Percentiles rank a stretch among this genome's conserved stretches.
phyloP scores from a whole-genome alignment of 192 early-diverging fungal species.

The Backusella morwellensis region DNA sequence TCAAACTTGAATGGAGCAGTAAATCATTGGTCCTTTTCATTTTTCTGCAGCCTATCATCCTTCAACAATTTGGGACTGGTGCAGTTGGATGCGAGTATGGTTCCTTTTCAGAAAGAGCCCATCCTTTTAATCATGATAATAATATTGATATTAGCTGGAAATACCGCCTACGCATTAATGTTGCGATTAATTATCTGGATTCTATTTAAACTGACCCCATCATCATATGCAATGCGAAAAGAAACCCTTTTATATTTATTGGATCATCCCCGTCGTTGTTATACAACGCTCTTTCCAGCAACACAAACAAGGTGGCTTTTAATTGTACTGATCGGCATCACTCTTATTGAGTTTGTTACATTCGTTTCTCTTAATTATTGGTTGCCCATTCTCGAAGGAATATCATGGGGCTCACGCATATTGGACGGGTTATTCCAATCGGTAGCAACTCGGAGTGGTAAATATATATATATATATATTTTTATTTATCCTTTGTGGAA shows the following conservation, averaged over 20 bases:
- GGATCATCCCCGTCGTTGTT: conserved; percentile 36
- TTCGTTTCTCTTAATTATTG: conserved; percentile 33
- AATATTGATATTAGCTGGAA: conserved; percentile 32
- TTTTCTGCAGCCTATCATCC: conserved; percentile 24
- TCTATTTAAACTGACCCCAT: conserved; percentile 23
- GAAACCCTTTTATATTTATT: conserved; percentile 30
- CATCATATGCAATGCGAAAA: conserved; percentile 14
- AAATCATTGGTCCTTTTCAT: conserved; percentile 32
- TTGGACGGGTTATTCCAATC: conserved; percentile 36
- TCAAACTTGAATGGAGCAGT: conserved; percentile 17
- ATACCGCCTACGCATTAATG: conserved; percentile 34
- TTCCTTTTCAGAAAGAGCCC: conserved; percentile 30
- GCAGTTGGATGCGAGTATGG: conserved; percentile 24
- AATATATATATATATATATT: too few relatives aligned
- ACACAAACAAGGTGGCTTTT: conserved; percentile 35
- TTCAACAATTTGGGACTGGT: conserved; percentile 35
- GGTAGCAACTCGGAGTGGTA: conserved; percentile 32
- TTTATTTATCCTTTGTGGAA: background rate
- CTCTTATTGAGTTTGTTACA: conserved; percentile 25
- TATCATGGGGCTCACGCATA: conserved; percentile 30
- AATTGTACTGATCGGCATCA: conserved; percentile 24
- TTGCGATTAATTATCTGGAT: conserved; percentile 31
- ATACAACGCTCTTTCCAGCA: conserved; percentile 33
- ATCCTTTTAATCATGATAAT: conserved; percentile 13
- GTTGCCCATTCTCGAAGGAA: conserved; percentile 22